Conservation (phyloP, 371 early-diverging fungal species). For the Circinella minor region DNA sequence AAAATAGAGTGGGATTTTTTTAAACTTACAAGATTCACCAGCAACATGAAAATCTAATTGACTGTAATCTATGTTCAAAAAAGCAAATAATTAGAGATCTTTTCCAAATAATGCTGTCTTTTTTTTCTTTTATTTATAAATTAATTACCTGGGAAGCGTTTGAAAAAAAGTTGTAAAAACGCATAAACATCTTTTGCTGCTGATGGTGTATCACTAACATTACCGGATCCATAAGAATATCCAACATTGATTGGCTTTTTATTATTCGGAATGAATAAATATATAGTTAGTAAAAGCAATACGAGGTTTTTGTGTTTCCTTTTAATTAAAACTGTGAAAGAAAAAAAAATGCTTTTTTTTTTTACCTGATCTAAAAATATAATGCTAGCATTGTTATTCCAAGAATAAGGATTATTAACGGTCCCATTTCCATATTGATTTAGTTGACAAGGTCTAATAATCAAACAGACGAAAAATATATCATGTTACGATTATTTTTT, state of each 20-base stretch:
- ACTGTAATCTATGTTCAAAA: conserved; percentile 38
- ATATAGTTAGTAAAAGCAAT: not conserved
- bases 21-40: conserved; percentile 51
- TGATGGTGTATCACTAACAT: conserved; percentile 55
- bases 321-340: not conserved
- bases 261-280: too few relatives aligned
- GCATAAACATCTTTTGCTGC: conserved; percentile 80
- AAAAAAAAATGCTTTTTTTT: not conserved
- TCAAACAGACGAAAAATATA: too few relatives aligned
- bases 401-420: conserved; percentile 58
- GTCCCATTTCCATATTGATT: conserved; percentile 63
- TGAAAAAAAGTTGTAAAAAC: conserved; percentile 72
- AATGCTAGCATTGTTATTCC: conserved; percentile 79
- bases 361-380: conserved; percentile 78
- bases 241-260: conserved; percentile 73
- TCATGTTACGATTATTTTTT: too few relatives aligned
- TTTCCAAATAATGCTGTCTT: too few relatives aligned
- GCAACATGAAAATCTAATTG: conserved; percentile 67
- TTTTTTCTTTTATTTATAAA: too few relatives aligned
- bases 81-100: too few relatives aligned
- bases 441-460: conserved; percentile 67
- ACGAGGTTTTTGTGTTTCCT: not conserved
- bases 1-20: too few relatives aligned
- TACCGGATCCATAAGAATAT: conserved; percentile 68
- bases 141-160: conserved; percentile 49